Evolutionary conservation across 345 rosid genomes (phyloP).

Genomic region (Hevea brasiliensis): DNA sequence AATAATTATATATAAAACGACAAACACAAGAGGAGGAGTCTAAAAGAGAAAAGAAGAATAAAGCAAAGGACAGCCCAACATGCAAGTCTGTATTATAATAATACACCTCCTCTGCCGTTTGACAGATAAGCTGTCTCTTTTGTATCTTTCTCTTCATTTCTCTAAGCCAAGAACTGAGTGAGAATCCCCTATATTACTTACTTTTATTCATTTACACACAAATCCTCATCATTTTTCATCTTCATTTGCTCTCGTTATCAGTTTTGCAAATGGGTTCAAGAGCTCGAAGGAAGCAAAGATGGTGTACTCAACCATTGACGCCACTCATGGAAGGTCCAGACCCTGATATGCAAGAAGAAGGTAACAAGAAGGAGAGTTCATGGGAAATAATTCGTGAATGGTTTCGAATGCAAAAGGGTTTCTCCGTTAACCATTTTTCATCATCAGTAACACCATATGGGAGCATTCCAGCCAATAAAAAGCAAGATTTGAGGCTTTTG

Average conservation of each 20-base stretch:
- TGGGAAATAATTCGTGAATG: conserved; percentile 94
- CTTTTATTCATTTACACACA: background rate
- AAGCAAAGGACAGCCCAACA: conserved; percentile 41
- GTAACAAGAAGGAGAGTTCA: conserved; percentile 65
- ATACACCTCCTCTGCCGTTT: conserved; percentile 38
- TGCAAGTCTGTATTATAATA: conserved; percentile 24
- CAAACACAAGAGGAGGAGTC: conserved; percentile 13
- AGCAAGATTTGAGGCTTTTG: conserved; percentile 72
- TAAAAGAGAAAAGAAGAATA: conserved; percentile 30
- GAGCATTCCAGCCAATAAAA: conserved; percentile 42
- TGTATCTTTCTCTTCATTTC: conserved; percentile 29
- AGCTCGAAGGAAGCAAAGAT: conserved; percentile 54
- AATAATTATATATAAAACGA: conserved; percentile 17
- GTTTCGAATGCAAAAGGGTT: conserved; percentile 76
- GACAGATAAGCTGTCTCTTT: conserved; percentile 72
- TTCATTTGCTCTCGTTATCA: background rate
- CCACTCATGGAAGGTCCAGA: conserved; percentile 97
- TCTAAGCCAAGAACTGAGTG: background rate
- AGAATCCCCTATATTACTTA: too few relatives aligned
- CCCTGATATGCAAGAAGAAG: conserved; percentile 80
- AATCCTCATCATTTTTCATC: background rate
- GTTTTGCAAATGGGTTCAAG: conserved; percentile 37
- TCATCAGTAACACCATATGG: conserved; percentile 35
- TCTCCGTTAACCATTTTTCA: conserved; percentile 25
- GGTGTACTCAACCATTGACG: conserved; percentile 71